Evolutionary conservation across 208 protist species (phyloP), one percentile per base, ranked within the genome.

Genomic region (Leptomonas seymouri): DNA sequence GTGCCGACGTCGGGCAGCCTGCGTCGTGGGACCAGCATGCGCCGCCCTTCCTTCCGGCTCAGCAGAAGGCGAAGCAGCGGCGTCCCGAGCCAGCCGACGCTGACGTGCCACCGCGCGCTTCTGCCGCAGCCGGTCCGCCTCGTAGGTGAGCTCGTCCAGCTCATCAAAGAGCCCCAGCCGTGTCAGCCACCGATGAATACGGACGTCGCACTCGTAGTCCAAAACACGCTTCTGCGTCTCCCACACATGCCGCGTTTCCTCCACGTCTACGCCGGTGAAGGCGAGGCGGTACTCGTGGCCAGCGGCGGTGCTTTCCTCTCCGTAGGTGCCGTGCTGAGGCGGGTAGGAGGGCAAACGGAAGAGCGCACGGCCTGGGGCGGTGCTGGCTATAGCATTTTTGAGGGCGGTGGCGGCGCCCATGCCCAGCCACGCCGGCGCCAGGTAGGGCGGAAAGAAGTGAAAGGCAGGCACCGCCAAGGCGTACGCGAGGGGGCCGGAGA

Each of bases 191-290:
- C 73, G 62, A 48, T 93, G 82, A 16, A 96, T 70, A 23, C 88
- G 88, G 20, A 94, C 74, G 63, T 93, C 90, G 57, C 88, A 96
- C 73, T 96, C 91, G 64, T 93, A 96, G 48, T 96, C 91, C 0
- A 96, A 66, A 12, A 85, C 83, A 27, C 81, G 81, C 68, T 93
- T 93, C 67, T 93, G 87, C 27, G 69, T 84, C 34, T 81, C 67
- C 91, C 91, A 96, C 66, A 87, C 83, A 39, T 85, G 72, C 5
- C 75, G 78, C 64, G 78, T 69, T 63, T 94, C 91, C 59, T 91
- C 89, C 31, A 70, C 76, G 49, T 94, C 87, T 5, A 86, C 81
- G 49, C 87, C 78, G 30, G 78, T 87, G 71, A 94, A 88, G 66
- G 76, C 80, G 25, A 94, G 80, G 20, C 86, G 80, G 71, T 91